Evolutionary conservation across 257 asterid species (phyloP).

Genomic region (Solanum raphanifolium): DNA sequence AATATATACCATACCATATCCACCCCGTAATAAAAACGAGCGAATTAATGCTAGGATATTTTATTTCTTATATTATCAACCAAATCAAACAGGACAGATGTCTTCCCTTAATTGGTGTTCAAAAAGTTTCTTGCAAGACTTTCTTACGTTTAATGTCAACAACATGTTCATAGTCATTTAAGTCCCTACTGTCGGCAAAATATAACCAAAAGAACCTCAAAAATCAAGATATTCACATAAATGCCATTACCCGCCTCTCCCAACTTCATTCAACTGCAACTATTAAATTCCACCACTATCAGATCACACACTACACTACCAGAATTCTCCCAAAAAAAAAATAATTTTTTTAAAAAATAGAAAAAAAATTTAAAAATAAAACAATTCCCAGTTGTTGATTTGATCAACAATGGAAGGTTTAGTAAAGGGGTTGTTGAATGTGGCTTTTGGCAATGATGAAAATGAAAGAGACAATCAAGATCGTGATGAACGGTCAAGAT

Average conservation of each 20-base stretch:
- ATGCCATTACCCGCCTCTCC: slow-evolving; percentile 3
- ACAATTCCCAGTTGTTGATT: neutral
- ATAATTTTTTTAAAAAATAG: neutral
- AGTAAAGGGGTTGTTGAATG: slow-evolving; percentile 48
- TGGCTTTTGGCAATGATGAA: slow-evolving; percentile 37
- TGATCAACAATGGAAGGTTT: slow-evolving; percentile 50
- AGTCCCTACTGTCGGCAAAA: slow-evolving; percentile 1
- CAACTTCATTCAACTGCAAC: slow-evolving; percentile 5
- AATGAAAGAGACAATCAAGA: slow-evolving; percentile 1
- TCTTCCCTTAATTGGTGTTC: neutral
- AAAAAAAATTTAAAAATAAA: too few relatives aligned
- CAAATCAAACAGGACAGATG: neutral
- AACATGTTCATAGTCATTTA: neutral
- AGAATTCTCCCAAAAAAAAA: neutral
- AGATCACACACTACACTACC: neutral
- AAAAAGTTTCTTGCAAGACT: neutral
- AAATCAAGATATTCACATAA: neutral
- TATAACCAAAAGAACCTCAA: neutral
- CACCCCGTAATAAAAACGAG: neutral
- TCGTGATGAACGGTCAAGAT: slow-evolving; percentile 57
- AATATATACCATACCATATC: neutral
- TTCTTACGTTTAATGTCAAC: neutral
- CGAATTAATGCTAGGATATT: too few relatives aligned
- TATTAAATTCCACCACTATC: neutral
- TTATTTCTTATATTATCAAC: neutral